Conservation (phyloP, 2,329 filamentous ascomycete genomes). For the Decorospora gaudefroyi region DNA sequence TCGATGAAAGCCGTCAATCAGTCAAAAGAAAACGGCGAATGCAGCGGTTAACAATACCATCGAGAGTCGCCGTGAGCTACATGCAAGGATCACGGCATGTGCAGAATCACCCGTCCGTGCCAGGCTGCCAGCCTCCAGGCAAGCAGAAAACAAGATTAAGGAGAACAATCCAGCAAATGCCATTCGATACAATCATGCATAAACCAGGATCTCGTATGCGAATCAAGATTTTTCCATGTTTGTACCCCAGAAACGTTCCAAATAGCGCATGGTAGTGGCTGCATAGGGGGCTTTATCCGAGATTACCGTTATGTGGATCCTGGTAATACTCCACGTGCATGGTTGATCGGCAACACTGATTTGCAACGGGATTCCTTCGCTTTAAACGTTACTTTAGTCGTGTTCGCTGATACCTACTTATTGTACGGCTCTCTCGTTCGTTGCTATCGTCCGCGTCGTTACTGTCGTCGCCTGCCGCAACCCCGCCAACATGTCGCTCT, state of each 20-base stretch:
- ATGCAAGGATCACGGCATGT: constrained; percentile 30
- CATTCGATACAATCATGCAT: constrained; percentile 10
- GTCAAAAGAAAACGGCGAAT: constrained; percentile 10
- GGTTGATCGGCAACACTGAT: constrained; percentile 16
- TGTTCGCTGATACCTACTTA: constrained; percentile 19
- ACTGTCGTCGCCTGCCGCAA: constrained; percentile 17
- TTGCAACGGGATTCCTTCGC: constrained; percentile 20
- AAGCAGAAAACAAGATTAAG: constrained; percentile 37
- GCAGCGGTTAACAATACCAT: constrained; percentile 26
- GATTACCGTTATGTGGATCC: constrained; percentile 36
- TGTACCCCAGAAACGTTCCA: constrained; percentile 22
- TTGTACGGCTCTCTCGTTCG: constrained; percentile 18
- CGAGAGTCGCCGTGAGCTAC: constrained; percentile 25
- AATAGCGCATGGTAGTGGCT: constrained; percentile 19
- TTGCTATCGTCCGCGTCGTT: constrained; percentile 19
- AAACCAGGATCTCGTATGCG: constrained; percentile 10
- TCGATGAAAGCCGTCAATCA: constrained; percentile 23
- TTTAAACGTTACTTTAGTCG: constrained; percentile 22
- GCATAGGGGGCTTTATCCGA: constrained; percentile 42
- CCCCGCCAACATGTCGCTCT: constrained; percentile 37
- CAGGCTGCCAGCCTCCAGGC: constrained; percentile 17
- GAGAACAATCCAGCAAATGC: constrained; percentile 23
- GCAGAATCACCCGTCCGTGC: constrained; percentile 20
- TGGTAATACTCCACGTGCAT: constrained; percentile 25
- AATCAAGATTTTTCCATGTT: constrained; percentile 29